phyloP scores from a whole-genome alignment of 2,329 filamentous ascomycete species.

The Pseudogymnoascus sp. region DNA sequence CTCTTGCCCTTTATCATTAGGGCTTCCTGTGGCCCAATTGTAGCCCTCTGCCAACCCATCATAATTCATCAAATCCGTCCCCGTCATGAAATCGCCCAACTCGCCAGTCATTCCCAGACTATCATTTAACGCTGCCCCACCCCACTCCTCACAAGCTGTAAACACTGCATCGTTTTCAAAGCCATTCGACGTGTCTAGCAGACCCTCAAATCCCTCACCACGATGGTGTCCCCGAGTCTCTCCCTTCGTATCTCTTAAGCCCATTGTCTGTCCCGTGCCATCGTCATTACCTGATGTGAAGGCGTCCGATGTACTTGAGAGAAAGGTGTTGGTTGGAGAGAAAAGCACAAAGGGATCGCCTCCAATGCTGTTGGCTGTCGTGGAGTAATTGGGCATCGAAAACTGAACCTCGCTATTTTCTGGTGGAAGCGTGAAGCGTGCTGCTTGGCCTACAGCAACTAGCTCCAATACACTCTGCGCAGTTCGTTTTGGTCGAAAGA shows the following conservation, averaged over 20 bases:
- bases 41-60: background rate
- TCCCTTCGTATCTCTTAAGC: background rate
- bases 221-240: background rate
- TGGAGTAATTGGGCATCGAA: background rate
- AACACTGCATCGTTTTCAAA: background rate
- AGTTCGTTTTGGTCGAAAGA: background rate
- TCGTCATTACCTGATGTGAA: background rate
- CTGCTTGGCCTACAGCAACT: background rate
- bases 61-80: background rate
- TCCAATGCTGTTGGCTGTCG: background rate
- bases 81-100: background rate
- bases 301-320: background rate
- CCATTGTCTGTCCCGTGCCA: background rate
- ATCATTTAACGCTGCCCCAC: background rate
- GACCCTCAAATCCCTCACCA: background rate
- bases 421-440: background rate
- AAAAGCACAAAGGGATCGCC: background rate
- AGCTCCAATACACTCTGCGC: background rate
- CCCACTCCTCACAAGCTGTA: background rate
- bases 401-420: background rate
- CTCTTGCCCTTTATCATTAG: background rate
- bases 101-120: background rate
- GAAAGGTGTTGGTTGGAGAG: background rate
- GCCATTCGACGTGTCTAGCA: background rate
- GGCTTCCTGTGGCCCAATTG: background rate